phyloP scores from a whole-genome alignment of 768 basidiomycete species.

The Lactarius psammicola region DNA sequence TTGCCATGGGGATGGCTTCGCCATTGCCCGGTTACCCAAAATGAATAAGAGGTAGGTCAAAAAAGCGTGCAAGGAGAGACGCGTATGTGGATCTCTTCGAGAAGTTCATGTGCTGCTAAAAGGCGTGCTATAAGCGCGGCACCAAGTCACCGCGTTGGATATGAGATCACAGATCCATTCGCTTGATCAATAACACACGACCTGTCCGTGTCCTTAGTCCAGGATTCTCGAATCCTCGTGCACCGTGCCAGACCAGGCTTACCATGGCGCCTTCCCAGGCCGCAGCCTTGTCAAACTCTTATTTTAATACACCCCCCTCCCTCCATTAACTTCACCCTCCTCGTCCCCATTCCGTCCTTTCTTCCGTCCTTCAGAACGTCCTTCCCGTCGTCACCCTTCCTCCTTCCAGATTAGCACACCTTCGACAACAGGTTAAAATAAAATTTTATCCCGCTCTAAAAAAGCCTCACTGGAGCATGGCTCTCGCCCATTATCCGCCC shows the following conservation, averaged over 20 bases:
- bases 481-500: conserved; percentile 28
- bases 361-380: background rate
- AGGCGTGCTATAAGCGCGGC: conserved; percentile 27
- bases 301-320: conserved; percentile 24
- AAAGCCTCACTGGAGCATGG: conserved; percentile 25
- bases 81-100: conserved; percentile 23
- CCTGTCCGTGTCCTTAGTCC: conserved; percentile 4
- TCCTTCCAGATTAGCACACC: conserved; percentile 9
- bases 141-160: conserved; percentile 26
- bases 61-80: conserved; percentile 1
- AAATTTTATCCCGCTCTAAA: conserved; percentile 16
- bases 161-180: conserved; percentile 23
- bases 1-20: conserved; percentile 15
- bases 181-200: background rate
- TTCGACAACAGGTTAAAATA: conserved; percentile 5
- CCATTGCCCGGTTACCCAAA: conserved; percentile 26
- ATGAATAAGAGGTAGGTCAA: conserved; percentile 8
- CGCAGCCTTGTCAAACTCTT: conserved; percentile 15
- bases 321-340: conserved; percentile 16
- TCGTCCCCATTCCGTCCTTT: conserved; percentile 16
- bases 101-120: conserved; percentile 26
- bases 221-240: conserved; percentile 23
- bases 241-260: conserved; percentile 14
- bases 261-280: conserved; percentile 15
- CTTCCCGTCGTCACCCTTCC: background rate